Conservation (phyloP, 768 basidiomycete genomes). For the Crucibulum laeve region DNA sequence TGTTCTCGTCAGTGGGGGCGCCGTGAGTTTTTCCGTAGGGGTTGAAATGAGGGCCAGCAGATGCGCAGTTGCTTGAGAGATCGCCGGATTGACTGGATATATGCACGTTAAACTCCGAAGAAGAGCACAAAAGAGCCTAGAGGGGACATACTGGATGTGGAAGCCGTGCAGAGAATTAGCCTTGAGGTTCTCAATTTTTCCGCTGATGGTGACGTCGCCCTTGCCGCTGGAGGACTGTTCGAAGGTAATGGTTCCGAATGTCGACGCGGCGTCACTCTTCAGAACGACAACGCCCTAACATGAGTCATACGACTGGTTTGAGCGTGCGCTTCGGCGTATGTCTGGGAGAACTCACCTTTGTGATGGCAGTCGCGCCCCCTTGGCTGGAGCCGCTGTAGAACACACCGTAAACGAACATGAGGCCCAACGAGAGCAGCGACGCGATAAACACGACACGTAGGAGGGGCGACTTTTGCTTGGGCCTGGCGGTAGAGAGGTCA, state of each 20-base stretch:
- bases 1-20: conserved; percentile 42
- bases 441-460: too few relatives aligned
- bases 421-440: neutral
- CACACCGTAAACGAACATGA: neutral
- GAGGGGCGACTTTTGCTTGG: too few relatives aligned
- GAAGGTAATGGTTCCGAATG: conserved; percentile 67
- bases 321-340: neutral
- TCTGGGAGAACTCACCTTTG: conserved; percentile 13
- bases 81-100: conserved; percentile 47
- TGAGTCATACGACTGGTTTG: neutral
- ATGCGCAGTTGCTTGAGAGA: conserved; percentile 57
- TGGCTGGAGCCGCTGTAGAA: too few relatives aligned
- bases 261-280: conserved; percentile 53
- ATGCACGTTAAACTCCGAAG: neutral
- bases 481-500: too few relatives aligned
- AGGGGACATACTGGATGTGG: conserved; percentile 67
- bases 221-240: conserved; percentile 43
- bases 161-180: conserved; percentile 62
- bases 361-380: too few relatives aligned
- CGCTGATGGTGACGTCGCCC: conserved; percentile 59
- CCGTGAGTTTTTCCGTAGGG: conserved; percentile 65
- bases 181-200: conserved; percentile 57
- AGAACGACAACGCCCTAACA: conserved; percentile 45
- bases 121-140: neutral
- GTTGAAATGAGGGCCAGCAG: conserved; percentile 78